phyloP scores from a whole-genome alignment of 2,329 filamentous ascomycete species.

The Coniochaeta pulveracea region DNA sequence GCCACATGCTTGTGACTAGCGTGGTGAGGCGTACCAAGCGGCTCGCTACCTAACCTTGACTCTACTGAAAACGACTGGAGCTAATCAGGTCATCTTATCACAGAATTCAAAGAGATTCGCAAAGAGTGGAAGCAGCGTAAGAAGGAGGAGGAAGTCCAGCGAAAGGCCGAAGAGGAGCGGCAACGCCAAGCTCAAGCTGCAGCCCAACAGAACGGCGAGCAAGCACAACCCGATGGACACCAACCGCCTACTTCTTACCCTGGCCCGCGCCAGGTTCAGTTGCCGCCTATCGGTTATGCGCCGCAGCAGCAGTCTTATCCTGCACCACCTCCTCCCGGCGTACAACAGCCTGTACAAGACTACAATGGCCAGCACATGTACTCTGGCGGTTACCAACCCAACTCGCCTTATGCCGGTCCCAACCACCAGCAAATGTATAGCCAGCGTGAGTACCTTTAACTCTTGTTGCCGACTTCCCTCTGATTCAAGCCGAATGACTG shows the following conservation, averaged over 20 bases:
- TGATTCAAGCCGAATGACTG: constrained; percentile 11
- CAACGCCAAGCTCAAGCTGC: constrained; percentile 35
- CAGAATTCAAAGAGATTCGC: constrained; percentile 98
- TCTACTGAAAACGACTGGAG: constrained; percentile 13
- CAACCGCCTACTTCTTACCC: constrained; percentile 45
- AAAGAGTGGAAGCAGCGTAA: constrained; percentile 99
- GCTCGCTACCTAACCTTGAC: no score
- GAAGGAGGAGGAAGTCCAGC: constrained; percentile 90
- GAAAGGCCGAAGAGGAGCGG: constrained; percentile 86
- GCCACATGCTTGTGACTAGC: no score
- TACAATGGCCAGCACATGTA: constrained; percentile 46
- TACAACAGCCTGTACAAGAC: constrained; percentile 42
- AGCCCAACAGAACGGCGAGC: constrained; percentile 36
- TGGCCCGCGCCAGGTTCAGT: constrained; percentile 47
- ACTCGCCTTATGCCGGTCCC: constrained; percentile 46
- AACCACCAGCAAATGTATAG: constrained; percentile 49
- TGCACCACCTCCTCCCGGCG: constrained; percentile 42
- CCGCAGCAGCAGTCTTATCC: constrained; percentile 56
- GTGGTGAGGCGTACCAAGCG: constrained; percentile 28
- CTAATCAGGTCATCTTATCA: no score
- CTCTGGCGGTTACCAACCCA: constrained; percentile 43
- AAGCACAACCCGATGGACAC: constrained; percentile 39
- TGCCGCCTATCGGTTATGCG: constrained; percentile 68
- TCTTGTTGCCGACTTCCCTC: constrained; percentile 3
- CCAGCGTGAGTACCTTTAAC: constrained; percentile 34